Evolutionary conservation across 116 monocot genomes (phyloP), one percentile per base, ranked within the genome.

Genomic region (Zostera marina): DNA sequence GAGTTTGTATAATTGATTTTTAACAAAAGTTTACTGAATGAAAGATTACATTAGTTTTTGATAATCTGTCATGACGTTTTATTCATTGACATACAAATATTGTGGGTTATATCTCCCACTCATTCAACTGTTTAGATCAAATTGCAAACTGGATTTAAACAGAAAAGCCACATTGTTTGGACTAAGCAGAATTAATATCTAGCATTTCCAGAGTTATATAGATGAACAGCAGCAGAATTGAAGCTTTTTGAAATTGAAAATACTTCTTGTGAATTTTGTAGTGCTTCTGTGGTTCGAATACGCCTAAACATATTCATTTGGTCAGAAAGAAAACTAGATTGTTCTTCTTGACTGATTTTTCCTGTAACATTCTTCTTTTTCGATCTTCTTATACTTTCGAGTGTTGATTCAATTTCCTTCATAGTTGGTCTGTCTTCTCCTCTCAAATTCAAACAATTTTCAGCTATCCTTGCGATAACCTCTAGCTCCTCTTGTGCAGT

Each of bases 371-470:
- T 0, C 49, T 49, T 20, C 9, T 54, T 26, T 12, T 23, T 54
- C 1, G 54, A 54, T 23, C 20, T 26, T 54, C 21, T 22, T 12
- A 54, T 22, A 6, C 23, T 24, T 20, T 23, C 54, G 2, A 54
- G 17, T 24, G 11, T 24, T 7, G 12, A 7, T 42, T 54, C 65
- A 21, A 65, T 54, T 53, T 65, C 42, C 65, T 54, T 65, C 55
- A 65, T 65, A 8, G 43, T 11, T 11, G 65, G 65, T 42, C 65
- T 53, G 8, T 65, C 44, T 41, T 43, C 51, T n/a, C 54, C 65
- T 21, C 8, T 19, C n/a, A 54, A 21, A 9, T 43, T 43, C 4
- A 65, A 42, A 12, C 65, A 65, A 41, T 15, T 4, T 43, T 38
- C 54, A 4, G 65, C 65, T 10, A 65, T 11, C 6, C 53, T 21